Evolutionary conservation across 257 asterid species (phyloP).

Genomic region (Phtheirospermum japonicum): DNA sequence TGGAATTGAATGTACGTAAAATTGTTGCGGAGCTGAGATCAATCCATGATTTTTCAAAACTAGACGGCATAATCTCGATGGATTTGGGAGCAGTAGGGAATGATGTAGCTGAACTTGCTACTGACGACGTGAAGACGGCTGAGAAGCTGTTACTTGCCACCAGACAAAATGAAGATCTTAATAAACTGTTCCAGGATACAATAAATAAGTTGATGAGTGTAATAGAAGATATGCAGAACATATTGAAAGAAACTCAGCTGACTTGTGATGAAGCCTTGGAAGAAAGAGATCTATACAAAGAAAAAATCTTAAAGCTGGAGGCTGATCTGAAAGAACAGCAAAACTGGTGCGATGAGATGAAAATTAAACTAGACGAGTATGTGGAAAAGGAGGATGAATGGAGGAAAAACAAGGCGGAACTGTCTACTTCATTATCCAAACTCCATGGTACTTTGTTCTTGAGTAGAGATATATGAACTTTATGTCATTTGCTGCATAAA

Average conservation of each 20-base stretch:
- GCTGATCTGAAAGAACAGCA: constrained; percentile 49
- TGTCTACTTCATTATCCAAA: constrained; percentile 46
- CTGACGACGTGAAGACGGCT: constrained; percentile 46
- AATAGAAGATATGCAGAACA: constrained; percentile 46
- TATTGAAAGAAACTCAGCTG: constrained; percentile 48
- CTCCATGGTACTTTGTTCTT: constrained; percentile 49
- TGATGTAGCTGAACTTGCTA: constrained; percentile 36
- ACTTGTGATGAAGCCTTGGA: constrained; percentile 41
- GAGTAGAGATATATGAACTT: constrained; percentile 5
- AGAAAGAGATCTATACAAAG: constrained; percentile 55
- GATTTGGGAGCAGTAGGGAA: constrained; percentile 34
- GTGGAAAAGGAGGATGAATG: constrained; percentile 43
- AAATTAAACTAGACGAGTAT: constrained; percentile 46
- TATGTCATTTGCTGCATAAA: constrained; percentile 19
- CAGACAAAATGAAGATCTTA: constrained; percentile 45
- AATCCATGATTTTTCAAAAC: constrained; percentile 33
- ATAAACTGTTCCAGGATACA: constrained; percentile 40
- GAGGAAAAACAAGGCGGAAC: constrained; percentile 55
- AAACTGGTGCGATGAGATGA: constrained; percentile 44
- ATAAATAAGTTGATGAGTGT: constrained; percentile 37
- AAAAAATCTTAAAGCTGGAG: constrained; percentile 57
- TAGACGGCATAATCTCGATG: constrained; percentile 34
- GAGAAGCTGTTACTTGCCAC: constrained; percentile 60
- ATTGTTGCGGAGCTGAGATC: constrained; percentile 43
- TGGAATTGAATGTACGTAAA: constrained; percentile 45